Conservation (phyloP, 1,284 basidiomycete genomes). For the Chalciporus sp. region DNA sequence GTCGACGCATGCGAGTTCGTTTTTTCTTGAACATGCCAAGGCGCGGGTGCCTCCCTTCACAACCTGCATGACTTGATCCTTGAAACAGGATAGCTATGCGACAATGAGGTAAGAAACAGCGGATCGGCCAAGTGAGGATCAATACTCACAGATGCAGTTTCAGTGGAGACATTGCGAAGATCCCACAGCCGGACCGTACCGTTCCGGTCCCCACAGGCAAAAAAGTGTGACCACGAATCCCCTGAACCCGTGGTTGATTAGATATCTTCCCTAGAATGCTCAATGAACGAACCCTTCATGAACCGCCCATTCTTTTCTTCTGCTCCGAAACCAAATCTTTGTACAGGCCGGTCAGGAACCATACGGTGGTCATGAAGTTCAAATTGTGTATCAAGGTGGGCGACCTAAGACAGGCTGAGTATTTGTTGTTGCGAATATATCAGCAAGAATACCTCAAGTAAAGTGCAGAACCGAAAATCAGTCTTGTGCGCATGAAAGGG, state of each 20-base stretch:
- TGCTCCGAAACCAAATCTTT: slow-evolving; percentile 47
- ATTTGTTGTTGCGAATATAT: background rate
- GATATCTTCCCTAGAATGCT: background rate
- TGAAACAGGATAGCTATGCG: slow-evolving; percentile 38
- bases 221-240: slow-evolving; percentile 35
- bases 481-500: slow-evolving; percentile 47
- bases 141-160: slow-evolving; percentile 33
- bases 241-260: slow-evolving; percentile 23
- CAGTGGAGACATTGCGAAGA: slow-evolving; percentile 40
- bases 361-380: slow-evolving; percentile 50
- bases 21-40: slow-evolving; percentile 41
- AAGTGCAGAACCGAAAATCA: slow-evolving; percentile 40
- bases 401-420: slow-evolving; percentile 37
- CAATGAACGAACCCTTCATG: slow-evolving; percentile 40
- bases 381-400: slow-evolving; percentile 53
- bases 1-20: slow-evolving; percentile 25
- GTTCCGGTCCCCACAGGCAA: slow-evolving; percentile 47
- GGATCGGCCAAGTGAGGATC: background rate
- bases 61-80: slow-evolving; percentile 42
- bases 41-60: slow-evolving; percentile 35
- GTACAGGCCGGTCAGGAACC: slow-evolving; percentile 37
- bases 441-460: slow-evolving; percentile 44
- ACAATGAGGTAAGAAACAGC: background rate
- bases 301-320: slow-evolving; percentile 44
- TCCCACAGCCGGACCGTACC: slow-evolving; percentile 53